phyloP scores from a whole-genome alignment of 2,329 filamentous ascomycete genomes.

The Monosporascus sp. region DNA sequence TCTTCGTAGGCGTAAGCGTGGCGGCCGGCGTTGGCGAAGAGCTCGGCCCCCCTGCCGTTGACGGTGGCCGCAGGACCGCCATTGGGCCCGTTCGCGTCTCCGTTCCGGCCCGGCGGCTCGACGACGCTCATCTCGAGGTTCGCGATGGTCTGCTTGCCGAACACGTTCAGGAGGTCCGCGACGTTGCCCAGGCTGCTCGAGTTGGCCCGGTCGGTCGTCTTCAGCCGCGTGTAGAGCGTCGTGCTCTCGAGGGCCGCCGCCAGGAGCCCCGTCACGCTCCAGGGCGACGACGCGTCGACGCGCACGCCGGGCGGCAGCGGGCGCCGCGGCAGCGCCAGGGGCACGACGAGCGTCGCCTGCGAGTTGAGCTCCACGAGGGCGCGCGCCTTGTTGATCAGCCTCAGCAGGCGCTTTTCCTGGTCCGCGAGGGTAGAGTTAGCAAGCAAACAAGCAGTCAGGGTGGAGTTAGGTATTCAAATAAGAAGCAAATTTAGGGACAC shows the following conservation, averaged over 20 bases:
- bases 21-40: conserved; percentile 16
- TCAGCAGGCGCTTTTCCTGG: conserved; percentile 57
- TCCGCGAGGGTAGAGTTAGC: conserved; percentile 1
- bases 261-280: conserved; percentile 76
- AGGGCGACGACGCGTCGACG: conserved; percentile 60
- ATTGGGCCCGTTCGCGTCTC: conserved; percentile 14
- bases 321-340: conserved; percentile 59
- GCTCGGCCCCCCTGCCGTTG: conserved; percentile 23
- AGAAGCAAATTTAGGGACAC: too few species aligned
- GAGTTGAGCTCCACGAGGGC: conserved; percentile 63
- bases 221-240: conserved; percentile 69
- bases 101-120: conserved; percentile 17
- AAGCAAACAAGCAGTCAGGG: conserved; percentile 1
- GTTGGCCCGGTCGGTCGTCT: conserved; percentile 32
- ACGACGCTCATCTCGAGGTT: conserved; percentile 64
- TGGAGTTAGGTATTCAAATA: too few species aligned
- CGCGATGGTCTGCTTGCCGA: conserved; percentile 75
- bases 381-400: conserved; percentile 68
- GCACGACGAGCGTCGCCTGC: conserved; percentile 72
- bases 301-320: conserved; percentile 51
- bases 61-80: conserved; percentile 3
- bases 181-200: conserved; percentile 55
- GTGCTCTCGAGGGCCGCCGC: conserved; percentile 72
- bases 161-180: conserved; percentile 62
- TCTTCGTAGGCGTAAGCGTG: conserved; percentile 27